These are phyloP conservation scores for Basidiobolus heterosporus DNA, from an alignment of 371 early-diverging fungal genomes.

Conservation along the genomic window DNA sequence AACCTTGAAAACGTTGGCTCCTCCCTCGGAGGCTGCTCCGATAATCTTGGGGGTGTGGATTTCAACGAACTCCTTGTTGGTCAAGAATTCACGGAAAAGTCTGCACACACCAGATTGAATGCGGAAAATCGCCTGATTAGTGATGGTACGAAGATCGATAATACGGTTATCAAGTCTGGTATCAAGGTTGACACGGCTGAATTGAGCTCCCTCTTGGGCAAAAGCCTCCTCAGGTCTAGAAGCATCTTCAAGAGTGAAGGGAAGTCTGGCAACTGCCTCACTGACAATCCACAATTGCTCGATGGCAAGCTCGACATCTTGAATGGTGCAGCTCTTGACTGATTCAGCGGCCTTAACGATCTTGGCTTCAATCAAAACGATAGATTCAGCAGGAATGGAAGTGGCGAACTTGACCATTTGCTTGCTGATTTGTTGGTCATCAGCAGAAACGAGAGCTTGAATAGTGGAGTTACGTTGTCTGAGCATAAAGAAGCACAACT, in stretches of 20 bases:
- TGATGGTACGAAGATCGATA: constrained; percentile 89
- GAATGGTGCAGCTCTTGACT: constrained; percentile 83
- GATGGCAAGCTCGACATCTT: constrained; percentile 48
- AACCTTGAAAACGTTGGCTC: constrained; percentile 96
- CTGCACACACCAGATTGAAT: constrained; percentile 88
- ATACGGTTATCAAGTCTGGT: constrained; percentile 94
- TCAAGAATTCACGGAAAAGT: constrained; percentile 89
- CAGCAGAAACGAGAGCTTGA: constrained; percentile 65
- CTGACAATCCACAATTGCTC: constrained; percentile 32
- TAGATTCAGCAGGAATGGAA: constrained; percentile 73
- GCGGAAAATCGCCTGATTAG: constrained; percentile 96
- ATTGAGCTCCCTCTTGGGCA: constrained; percentile 20
- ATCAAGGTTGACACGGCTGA: constrained; percentile 71
- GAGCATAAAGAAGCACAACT: constrained; percentile 83
- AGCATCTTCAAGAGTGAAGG: constrained; percentile 94
- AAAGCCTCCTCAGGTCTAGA: constrained; percentile 51
- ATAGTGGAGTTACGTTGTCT: constrained; percentile 77
- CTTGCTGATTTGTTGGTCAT: constrained; percentile 67
- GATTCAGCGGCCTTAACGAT: constrained; percentile 66
- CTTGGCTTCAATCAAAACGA: constrained; percentile 69
- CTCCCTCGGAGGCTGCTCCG: constrained; percentile 95
- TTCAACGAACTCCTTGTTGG: constrained; percentile 77
- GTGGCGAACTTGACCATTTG: constrained; percentile 86
- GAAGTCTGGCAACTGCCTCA: constrained; percentile 67
- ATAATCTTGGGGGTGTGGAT: constrained; percentile 99